Conservation (phyloP, 2,329 filamentous ascomycete species). For the Metarhizium humberi region DNA sequence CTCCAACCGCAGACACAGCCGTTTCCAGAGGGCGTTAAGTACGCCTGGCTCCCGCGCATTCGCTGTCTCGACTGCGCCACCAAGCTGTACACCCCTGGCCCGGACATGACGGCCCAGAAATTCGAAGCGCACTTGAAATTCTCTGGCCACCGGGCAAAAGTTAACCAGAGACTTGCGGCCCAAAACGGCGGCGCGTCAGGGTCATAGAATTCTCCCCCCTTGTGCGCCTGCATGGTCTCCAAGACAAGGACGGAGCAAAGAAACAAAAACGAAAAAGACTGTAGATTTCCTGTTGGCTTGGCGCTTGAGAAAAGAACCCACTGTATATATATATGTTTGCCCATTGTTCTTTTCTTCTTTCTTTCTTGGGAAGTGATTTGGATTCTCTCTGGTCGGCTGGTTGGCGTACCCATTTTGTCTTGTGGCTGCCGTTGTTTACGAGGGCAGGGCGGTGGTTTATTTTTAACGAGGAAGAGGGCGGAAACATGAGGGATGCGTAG, state of each 20-base stretch:
- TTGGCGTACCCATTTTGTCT: background rate
- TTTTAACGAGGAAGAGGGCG: background rate
- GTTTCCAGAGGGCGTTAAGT: slow-evolving; percentile 56
- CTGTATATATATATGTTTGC: background rate
- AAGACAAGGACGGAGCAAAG: background rate
- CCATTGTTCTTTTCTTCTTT: background rate
- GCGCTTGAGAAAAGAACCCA: background rate
- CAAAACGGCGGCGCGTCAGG: slow-evolving; percentile 10
- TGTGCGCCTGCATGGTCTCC: background rate
- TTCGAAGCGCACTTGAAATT: slow-evolving; percentile 92
- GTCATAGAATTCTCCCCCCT: background rate
- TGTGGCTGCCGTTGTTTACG: background rate
- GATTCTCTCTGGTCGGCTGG: background rate
- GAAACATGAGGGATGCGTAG: background rate
- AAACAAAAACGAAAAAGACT: background rate
- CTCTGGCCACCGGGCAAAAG: slow-evolving; percentile 65
- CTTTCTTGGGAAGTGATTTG: background rate
- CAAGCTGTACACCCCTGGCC: slow-evolving; percentile 87
- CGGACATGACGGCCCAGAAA: slow-evolving; percentile 74
- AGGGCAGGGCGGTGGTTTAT: background rate
- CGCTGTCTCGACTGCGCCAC: slow-evolving; percentile 86
- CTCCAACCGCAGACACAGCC: slow-evolving; percentile 47
- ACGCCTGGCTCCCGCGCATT: slow-evolving; percentile 81
- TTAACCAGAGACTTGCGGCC: slow-evolving; percentile 29
- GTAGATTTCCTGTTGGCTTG: background rate